These are phyloP conservation scores for Hypoxylon crocopeplum DNA, from an alignment of 495 filamentous ascomycete species.

Conservation along the genomic window DNA sequence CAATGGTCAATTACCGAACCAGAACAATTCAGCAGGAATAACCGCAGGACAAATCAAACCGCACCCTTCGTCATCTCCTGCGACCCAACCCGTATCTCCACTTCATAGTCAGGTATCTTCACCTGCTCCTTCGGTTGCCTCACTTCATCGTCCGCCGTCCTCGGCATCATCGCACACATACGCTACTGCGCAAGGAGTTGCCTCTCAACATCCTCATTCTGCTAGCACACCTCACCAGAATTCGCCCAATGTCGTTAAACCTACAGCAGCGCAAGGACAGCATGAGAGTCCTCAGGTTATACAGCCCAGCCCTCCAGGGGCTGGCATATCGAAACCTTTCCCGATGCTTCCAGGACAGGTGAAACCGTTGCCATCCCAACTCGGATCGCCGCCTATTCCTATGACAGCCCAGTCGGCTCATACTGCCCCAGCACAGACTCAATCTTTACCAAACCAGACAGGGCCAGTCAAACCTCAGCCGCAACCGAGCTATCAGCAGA, in stretches of 20 bases:
- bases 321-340: conserved; percentile 23
- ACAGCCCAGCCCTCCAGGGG: conserved; percentile 8
- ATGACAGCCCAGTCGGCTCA: conserved; percentile 9
- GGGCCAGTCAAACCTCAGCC: conserved; percentile 10
- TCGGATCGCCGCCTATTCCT: conserved; percentile 27
- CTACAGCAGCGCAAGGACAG: conserved; percentile 5
- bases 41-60: conserved; percentile 12
- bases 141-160: conserved; percentile 35
- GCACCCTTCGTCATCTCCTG: conserved; percentile 21
- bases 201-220: conserved; percentile 5
- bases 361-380: conserved; percentile 35
- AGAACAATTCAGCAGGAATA: conserved; percentile 3
- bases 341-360: conserved; percentile 44
- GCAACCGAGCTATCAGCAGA: conserved; percentile 4
- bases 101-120: conserved; percentile 42
- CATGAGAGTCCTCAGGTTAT: conserved; percentile 8
- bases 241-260: conserved; percentile 9
- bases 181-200: conserved; percentile 5
- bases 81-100: conserved; percentile 33
- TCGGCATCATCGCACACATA: conserved; percentile 34
- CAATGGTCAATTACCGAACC: not conserved
- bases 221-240: conserved; percentile 3
- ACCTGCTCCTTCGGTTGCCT: conserved; percentile 34
- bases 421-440: conserved; percentile 3
- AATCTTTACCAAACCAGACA: not conserved